These are phyloP conservation scores for Hamigera avellanea DNA, from an alignment of 495 filamentous ascomycete species.

Conservation along the genomic window DNA sequence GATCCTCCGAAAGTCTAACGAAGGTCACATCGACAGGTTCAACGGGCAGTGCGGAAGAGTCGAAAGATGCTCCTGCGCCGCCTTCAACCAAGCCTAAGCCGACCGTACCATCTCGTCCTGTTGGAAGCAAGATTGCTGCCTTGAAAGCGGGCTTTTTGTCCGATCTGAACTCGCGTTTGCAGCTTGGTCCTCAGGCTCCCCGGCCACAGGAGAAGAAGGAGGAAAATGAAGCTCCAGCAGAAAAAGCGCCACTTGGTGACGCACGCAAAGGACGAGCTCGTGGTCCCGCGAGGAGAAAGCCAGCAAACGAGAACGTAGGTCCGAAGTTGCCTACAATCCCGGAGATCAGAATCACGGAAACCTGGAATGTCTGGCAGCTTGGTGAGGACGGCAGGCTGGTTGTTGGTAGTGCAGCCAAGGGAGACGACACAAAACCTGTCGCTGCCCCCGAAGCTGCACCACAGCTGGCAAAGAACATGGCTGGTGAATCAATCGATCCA, in stretches of 20 bases:
- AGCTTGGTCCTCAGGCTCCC: conserved; percentile 66
- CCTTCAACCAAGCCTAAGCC: conserved; percentile 52
- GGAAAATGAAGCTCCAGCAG: conserved; percentile 41
- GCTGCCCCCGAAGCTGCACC: conserved; percentile 18
- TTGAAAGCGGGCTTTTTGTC: conserved; percentile 82
- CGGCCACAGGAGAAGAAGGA: conserved; percentile 57
- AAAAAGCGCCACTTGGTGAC: conserved; percentile 71
- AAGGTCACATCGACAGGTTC: conserved; percentile 21
- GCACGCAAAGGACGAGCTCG: conserved; percentile 82
- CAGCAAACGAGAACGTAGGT: conserved; percentile 27
- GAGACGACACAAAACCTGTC: conserved; percentile 9
- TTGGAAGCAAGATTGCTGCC: conserved; percentile 76
- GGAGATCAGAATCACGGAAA: conserved; percentile 34
- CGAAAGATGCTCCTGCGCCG: conserved; percentile 19
- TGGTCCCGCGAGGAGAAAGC: conserved; percentile 73
- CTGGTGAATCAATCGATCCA: conserved; percentile 40
- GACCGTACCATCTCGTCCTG: conserved; percentile 66
- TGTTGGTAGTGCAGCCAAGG: conserved; percentile 19
- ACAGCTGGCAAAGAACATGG: conserved; percentile 41
- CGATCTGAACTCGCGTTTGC: conserved; percentile 77
- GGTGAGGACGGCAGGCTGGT: conserved; percentile 32
- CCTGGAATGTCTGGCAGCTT: conserved; percentile 41
- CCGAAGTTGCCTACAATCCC: conserved; percentile 25
- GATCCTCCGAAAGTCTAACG: conserved; percentile 22
- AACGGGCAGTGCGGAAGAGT: conserved; percentile 15